Evolutionary conservation across 2,329 filamentous ascomycete genomes (phyloP).

Genomic region (Colletotrichum tanaceti): DNA sequence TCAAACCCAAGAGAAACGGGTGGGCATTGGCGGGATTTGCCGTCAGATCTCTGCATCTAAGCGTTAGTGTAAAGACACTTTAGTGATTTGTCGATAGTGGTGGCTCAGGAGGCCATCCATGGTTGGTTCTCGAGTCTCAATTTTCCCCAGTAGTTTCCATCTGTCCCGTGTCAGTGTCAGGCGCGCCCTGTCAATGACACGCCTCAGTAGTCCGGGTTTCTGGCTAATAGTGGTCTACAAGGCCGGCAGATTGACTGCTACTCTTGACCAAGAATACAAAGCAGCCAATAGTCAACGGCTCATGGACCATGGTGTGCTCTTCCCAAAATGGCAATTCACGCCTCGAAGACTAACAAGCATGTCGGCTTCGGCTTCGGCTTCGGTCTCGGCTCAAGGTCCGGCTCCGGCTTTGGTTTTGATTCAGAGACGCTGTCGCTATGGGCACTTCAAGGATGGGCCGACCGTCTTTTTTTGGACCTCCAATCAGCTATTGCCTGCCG

Average conservation of each 20-base stretch:
- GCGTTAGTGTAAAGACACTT: background rate
- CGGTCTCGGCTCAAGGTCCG: too few relatives aligned
- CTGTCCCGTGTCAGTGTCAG: background rate
- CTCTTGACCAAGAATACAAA: background rate
- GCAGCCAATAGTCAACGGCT: background rate
- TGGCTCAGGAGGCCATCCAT: background rate
- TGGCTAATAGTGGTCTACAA: background rate
- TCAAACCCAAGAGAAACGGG: background rate
- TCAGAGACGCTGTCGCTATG: background rate
- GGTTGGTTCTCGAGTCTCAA: background rate
- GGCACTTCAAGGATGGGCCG: background rate
- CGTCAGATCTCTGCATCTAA: background rate
- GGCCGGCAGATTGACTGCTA: background rate
- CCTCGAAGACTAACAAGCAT: background rate
- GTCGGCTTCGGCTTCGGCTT: conserved; percentile 10
- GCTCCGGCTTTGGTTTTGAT: conserved; percentile 8
- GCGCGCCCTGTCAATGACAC: conserved; percentile 6
- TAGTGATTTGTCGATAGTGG: background rate
- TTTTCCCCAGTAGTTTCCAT: background rate
- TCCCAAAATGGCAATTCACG: background rate
- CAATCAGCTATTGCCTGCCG: background rate
- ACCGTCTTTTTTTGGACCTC: conserved; percentile 10
- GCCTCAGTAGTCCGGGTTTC: background rate
- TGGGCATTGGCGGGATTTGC: background rate
- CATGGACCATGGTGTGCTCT: too few relatives aligned